These are phyloP conservation scores for Linnemannia schmuckeri DNA, from an alignment of 192 early-diverging fungal genomes.

Conservation along the genomic window DNA sequence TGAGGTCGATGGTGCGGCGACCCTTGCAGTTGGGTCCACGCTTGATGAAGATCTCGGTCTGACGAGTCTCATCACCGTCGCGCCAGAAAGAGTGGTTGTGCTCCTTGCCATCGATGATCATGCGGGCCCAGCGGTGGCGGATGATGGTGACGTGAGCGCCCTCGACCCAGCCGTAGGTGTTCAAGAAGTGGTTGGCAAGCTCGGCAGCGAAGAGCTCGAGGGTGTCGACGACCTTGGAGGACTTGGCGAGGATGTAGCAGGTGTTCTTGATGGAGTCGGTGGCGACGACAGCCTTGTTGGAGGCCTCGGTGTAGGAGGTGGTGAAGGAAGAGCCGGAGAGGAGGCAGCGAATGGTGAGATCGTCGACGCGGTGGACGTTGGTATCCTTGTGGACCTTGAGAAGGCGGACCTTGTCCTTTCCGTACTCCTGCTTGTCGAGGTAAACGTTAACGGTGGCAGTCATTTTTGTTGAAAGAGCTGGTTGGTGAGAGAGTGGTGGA, in stretches of 20 bases:
- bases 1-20: slow-evolving; percentile 56
- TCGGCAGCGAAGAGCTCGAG: slow-evolving; percentile 81
- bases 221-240: slow-evolving; percentile 72
- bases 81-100: slow-evolving; percentile 81
- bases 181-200: slow-evolving; percentile 77
- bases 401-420: slow-evolving; percentile 81
- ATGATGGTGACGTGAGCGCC: slow-evolving; percentile 73
- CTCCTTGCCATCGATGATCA: slow-evolving; percentile 68
- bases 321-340: slow-evolving; percentile 65
- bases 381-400: slow-evolving; percentile 77
- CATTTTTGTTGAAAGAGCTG: slow-evolving; percentile 18
- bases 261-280: slow-evolving; percentile 88
- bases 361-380: slow-evolving; percentile 74
- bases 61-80: slow-evolving; percentile 78
- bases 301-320: slow-evolving; percentile 80
- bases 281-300: slow-evolving; percentile 81
- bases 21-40: slow-evolving; percentile 53
- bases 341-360: slow-evolving; percentile 70
- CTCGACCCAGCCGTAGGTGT: slow-evolving; percentile 79
- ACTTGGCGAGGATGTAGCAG: slow-evolving; percentile 81
- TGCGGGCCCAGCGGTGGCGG: slow-evolving; percentile 82
- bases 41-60: slow-evolving; percentile 67
- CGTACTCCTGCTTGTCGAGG: slow-evolving; percentile 67
- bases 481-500: background rate
- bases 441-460: slow-evolving; percentile 39